Base-by-base conservation (phyloP, 176 grass and related monocot genomes). In the Avena insularis region DNA sequence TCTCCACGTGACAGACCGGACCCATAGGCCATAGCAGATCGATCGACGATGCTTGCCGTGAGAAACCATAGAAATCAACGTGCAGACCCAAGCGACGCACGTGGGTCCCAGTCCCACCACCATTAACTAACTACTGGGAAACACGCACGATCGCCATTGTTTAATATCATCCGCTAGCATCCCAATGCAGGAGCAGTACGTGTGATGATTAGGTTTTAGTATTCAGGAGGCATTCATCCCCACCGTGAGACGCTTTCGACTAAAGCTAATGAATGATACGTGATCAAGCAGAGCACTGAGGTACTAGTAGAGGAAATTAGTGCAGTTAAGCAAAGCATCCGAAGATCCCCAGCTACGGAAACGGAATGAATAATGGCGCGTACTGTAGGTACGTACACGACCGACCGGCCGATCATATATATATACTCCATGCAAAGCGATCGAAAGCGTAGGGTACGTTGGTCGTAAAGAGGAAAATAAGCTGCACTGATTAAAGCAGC, bases 41-140 rank as follows among this genome's bases (percentile, higher is more conserved):
- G 61, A 65, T 13, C 40, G 61, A 65, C 4, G 55, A 91, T 93
- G 89, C 94, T 86, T 90, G 89, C 61, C 91, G 88, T 93, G 91
- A 72, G 56, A 29, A 50, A 73, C 66, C 82, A 67, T 81, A 93
- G 82, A 85, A 90, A 79, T 53, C 70, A 47, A 55, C 57, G 23
- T 29, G 12, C 50, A 23, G 10, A 43, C 4, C 82, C 81, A 47
- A 70, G 17, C 55, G 68, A 81, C 17, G 17, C 87, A 82, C 71
- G 79, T 75, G 35, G 86, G 86, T 3, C 38, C 79, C 60, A 46
- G 86, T 3, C 38, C 79, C 60, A 46, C 25, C 68, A 20, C 25
- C 49, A 29, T 65, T 65, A 65, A 31, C 25, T 43, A 40, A 6
- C 4, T 6, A 43, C 40, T 29, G 31, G 4, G 62, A 65, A 15